These are phyloP conservation scores for Fusarium kyushuense DNA, from an alignment of 2,329 filamentous ascomycete genomes.

Conservation along the genomic window DNA sequence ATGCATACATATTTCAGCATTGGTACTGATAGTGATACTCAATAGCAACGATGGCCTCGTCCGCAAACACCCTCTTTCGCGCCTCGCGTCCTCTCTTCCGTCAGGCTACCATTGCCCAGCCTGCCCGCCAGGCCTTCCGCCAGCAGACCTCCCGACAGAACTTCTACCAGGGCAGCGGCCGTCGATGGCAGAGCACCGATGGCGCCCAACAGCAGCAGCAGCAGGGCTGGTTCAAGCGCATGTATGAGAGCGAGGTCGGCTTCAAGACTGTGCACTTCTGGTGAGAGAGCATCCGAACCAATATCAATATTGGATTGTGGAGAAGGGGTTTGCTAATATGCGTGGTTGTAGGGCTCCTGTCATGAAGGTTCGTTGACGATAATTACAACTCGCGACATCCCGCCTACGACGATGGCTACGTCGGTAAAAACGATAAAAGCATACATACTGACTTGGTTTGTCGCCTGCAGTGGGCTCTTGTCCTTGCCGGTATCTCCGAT, in stretches of 20 bases:
- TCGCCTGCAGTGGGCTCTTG: constrained; percentile 81
- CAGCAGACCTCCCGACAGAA: constrained; percentile 57
- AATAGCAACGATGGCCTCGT: constrained; percentile 57
- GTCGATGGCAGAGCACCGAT: constrained; percentile 78
- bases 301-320: neutral
- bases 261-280: constrained; percentile 98
- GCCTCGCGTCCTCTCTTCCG: constrained; percentile 68
- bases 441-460: constrained; percentile 24
- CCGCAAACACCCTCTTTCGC: constrained; percentile 64
- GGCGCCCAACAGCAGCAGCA: constrained; percentile 60
- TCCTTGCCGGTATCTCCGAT: constrained; percentile 92
- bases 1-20: constrained; percentile 9
- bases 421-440: neutral
- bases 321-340: constrained; percentile 39
- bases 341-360: constrained; percentile 79
- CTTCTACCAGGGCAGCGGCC: constrained; percentile 55
- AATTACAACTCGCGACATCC: neutral
- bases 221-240: constrained; percentile 74
- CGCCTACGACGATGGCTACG: neutral
- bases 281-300: constrained; percentile 57
- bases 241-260: constrained; percentile 86
- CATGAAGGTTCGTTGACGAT: constrained; percentile 72
- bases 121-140: constrained; percentile 68
- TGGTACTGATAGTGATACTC: constrained; percentile 20
- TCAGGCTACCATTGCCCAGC: constrained; percentile 64